Evolutionary conservation across 495 filamentous ascomycete species (phyloP).

Genomic region (Lasiosphaeria ovina): DNA sequence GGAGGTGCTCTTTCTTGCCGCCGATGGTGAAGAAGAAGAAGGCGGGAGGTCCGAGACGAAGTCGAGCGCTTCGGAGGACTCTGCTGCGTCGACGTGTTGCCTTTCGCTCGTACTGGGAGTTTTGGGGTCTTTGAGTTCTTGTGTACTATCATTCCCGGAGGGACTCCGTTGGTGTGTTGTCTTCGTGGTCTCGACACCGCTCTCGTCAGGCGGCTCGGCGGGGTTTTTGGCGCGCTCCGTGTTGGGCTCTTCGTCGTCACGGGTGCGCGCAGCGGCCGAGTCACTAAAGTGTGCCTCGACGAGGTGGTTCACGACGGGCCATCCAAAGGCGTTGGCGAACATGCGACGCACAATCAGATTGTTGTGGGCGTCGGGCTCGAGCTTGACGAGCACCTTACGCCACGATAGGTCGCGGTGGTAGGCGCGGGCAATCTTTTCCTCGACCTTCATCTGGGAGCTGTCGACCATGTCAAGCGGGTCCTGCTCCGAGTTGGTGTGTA

Average conservation of each 20-base stretch:
- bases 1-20: background rate
- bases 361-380: slow-evolving; percentile 97
- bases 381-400: slow-evolving; percentile 92
- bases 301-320: slow-evolving; percentile 92
- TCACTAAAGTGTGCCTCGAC: slow-evolving; percentile 90
- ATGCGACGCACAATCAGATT: slow-evolving; percentile 94
- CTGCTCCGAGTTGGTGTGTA: slow-evolving; percentile 35
- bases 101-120: background rate
- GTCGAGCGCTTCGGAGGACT: slow-evolving; percentile 9
- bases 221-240: slow-evolving; percentile 42
- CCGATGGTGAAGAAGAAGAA: too few species aligned
- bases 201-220: slow-evolving; percentile 33
- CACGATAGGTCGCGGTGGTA: slow-evolving; percentile 88
- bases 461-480: slow-evolving; percentile 49
- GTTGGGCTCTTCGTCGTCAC: slow-evolving; percentile 52
- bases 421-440: slow-evolving; percentile 95
- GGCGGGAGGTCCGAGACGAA: background rate
- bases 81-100: background rate
- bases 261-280: slow-evolving; percentile 53
- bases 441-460: slow-evolving; percentile 71
- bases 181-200: slow-evolving; percentile 27
- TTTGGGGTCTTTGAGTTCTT: background rate
- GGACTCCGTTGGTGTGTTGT: background rate
- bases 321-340: slow-evolving; percentile 96
- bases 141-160: too few species aligned